Percentiles rank a stretch among this genome's conserved stretches.
Evolutionary conservation across 2,329 filamentous ascomycete genomes (phyloP).

Genomic region (Penicillium hordei): DNA sequence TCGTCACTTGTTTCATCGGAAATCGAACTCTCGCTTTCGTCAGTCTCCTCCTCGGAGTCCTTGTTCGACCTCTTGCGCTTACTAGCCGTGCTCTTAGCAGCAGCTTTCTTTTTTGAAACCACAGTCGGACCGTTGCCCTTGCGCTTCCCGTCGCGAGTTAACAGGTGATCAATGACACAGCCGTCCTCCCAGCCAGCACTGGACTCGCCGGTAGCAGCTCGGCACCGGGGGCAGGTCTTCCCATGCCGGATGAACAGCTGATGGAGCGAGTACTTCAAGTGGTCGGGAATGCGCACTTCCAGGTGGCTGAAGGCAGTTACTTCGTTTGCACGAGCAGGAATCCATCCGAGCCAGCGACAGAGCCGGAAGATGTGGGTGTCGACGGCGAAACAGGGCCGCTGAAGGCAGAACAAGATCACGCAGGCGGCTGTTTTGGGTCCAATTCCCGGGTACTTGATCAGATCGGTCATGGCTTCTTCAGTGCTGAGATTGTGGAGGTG

Average conservation of each 20-base stretch:
- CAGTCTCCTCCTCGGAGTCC: not conserved
- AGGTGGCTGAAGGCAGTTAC: constrained; percentile 59
- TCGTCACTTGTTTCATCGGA: not conserved
- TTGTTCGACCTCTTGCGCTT: not conserved
- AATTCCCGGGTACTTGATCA: constrained; percentile 62
- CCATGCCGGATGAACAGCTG: constrained; percentile 63
- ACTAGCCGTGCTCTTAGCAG: not conserved
- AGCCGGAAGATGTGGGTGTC: constrained; percentile 67
- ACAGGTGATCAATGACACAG: constrained; percentile 64
- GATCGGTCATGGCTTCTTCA: constrained; percentile 57
- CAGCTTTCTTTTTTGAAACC: constrained; percentile 3
- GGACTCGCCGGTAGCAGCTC: constrained; percentile 60
- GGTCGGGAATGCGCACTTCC: constrained; percentile 61
- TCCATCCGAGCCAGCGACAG: constrained; percentile 62
- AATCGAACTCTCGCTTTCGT: constrained; percentile 2
- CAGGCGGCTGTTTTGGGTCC: constrained; percentile 67
- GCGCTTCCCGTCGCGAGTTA: constrained; percentile 56
- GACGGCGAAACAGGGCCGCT: constrained; percentile 63
- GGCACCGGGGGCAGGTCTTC: constrained; percentile 60
- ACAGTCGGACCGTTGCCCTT: constrained; percentile 25
- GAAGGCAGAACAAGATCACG: constrained; percentile 64
- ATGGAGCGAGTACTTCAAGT: constrained; percentile 64
- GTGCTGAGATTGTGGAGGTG: constrained; percentile 58
- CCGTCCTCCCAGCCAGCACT: constrained; percentile 64
- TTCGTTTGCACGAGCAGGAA: constrained; percentile 52